These are phyloP conservation scores for Xylaria cubensis DNA, from an alignment of 495 filamentous ascomycete genomes.

Conservation along the genomic window DNA sequence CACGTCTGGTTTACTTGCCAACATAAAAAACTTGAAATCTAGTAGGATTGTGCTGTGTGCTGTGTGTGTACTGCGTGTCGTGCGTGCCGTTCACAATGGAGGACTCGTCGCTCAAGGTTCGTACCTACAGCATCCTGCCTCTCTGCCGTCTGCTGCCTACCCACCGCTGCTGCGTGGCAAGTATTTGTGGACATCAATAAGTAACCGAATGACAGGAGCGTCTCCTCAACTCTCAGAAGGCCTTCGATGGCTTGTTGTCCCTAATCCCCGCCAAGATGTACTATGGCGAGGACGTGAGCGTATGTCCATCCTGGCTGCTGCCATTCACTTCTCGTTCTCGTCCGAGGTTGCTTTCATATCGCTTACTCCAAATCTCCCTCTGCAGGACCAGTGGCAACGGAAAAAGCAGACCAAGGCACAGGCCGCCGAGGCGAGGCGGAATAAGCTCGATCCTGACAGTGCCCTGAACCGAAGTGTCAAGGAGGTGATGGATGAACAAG, in stretches of 20 bases:
- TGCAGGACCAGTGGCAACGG: slow-evolving; percentile 81
- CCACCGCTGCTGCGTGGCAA: slow-evolving; percentile 1
- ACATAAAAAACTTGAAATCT: not conserved
- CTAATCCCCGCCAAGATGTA: slow-evolving; percentile 93
- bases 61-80: not conserved
- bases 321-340: not conserved
- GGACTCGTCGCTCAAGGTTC: slow-evolving; percentile 46
- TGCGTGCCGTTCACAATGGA: slow-evolving; percentile 34
- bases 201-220: slow-evolving; percentile 68
- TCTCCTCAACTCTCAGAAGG: slow-evolving; percentile 80
- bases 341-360: not conserved
- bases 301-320: slow-evolving; percentile 57
- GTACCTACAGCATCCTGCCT: slow-evolving; percentile 28
- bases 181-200: slow-evolving; percentile 22
- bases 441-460: slow-evolving; percentile 85
- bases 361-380: slow-evolving; percentile 33
- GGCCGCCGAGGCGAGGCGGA: slow-evolving; percentile 74
- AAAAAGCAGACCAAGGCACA: slow-evolving; percentile 89
- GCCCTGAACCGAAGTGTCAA: slow-evolving; percentile 73
- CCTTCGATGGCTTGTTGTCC: slow-evolving; percentile 90
- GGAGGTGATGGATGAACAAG: slow-evolving; percentile 83
- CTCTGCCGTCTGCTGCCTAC: slow-evolving; percentile 1
- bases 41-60: not conserved
- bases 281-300: slow-evolving; percentile 83
- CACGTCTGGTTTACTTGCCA: not conserved